Base-by-base conservation (phyloP, 371 early-diverging fungal genomes). In the Saksenaea oblongispora region DNA sequence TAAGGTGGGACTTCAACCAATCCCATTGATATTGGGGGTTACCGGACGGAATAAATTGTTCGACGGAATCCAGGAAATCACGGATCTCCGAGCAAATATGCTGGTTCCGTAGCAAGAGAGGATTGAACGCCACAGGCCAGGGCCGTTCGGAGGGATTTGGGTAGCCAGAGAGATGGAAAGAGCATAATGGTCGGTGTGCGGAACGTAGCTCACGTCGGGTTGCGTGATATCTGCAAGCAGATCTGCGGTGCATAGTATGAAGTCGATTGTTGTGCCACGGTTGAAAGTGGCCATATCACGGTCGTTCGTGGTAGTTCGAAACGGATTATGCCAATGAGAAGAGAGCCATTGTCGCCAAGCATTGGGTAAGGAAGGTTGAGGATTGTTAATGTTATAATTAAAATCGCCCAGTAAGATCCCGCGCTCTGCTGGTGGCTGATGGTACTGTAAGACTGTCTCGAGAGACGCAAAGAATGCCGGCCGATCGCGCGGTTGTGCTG, bases 321-420 rank as follows among this genome's bases (percentile, higher is more conserved):
- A 34, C 1, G 59, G 44, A 15, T 59, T 42, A 59, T 42, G 47
- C 59, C 59, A 59, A 3, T 22, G 26, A 14, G 2, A 11, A n/a
- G 2, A 27, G 26, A 59, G 10, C 59, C 59, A 42, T 15, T 47
- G 15, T 17, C n/a, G 17, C 59, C 59, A 59, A 11, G 59, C 10
- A 1, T 27, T 7, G 15, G 41, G 26, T n/a, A 42, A n/a, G 4
- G 14, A 11, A n/a, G 59, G 31, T 11, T 9, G 13, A 1, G 27
- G 41, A 7, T 5, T 10, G 13, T 62, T 26, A 41, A 62, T 36
- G 55, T 62, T 39, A 41, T 62, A 15, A 27, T 62, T 62, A 28
- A 62, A 62, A 55, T 62, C 62, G 1, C 62, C 62, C 11, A 62
- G 44, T 2, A 62, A 36, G 53, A 62, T 22, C 24, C 53, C 37